Evolutionary conservation across 169 alveolate genomes (phyloP), one percentile per base, ranked within the genome.

Genomic region (Cryptosporidium canis): DNA sequence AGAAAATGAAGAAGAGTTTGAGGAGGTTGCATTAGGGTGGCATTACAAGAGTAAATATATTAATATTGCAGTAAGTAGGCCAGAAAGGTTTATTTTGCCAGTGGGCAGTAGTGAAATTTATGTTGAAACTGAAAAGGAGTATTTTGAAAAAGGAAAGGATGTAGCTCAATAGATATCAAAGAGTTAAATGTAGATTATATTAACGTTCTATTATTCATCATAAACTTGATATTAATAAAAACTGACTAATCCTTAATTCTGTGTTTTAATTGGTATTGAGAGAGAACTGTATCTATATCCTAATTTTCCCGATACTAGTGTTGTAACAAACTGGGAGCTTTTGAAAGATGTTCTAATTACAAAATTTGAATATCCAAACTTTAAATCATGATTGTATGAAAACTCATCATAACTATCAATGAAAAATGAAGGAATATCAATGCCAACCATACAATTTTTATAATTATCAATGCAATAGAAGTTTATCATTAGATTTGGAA

Each of bases 1-100:
- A 33, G 90, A 44, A 41, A 77, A 85, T 48, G 93, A 83, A 16
- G 91, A 84, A 6, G 93, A 90, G 21, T n/a, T 33, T 55, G 70
- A 48, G 67, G 91, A 83, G 45, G 91, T 67, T 53, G 27, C 83
- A 27, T 61, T 67, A 21, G 83, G 90, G 29, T 47, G 71, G 83
- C 37, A 27, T 47, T 31, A 56, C n/a, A 85, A 18, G 31, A 77
- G 68, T 12, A 77, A 63, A 77, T 77, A 63, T 58, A 37, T 58
- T 41, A 77, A 77, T n/a, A 63, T 77, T 63, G 87, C 87, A 39
- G 44, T 77, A 14, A 77, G 87, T 33, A 77, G 44, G 6, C 87
- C 87, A 12, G 87, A 77, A 77, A 77, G 87, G 70, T 77, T 77
- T 39, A 58, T 77, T 9, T 77, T 77, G 27, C 87, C 87, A 8